A percentile compares a stretch with the other conserved stretches of the same genome.
Evolutionary conservation across 345 rosid genomes (phyloP).

Genomic region (Raphanus sativus): DNA sequence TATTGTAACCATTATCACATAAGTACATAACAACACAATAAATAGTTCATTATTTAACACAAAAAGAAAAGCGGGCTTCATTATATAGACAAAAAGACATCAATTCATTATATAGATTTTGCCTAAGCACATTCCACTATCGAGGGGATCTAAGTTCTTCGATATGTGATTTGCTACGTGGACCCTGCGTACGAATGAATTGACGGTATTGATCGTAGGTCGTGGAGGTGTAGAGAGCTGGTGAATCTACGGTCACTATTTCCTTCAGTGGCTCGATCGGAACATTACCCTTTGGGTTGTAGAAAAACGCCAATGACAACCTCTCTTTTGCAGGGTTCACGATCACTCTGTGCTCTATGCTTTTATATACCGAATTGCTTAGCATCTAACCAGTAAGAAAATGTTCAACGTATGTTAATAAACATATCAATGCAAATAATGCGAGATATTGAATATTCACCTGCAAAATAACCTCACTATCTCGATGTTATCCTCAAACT

Average conservation of each 20-base stretch:
- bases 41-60: not conserved
- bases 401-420: not conserved
- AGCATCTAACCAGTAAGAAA: conserved; percentile 50
- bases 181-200: conserved; percentile 69
- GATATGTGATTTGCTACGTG: conserved; percentile 75
- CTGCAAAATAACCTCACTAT: not conserved
- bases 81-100: conserved; percentile 1
- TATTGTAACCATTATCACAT: not conserved
- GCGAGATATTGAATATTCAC: not conserved
- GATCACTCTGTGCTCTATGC: conserved; percentile 86
- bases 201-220: conserved; percentile 77
- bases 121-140: conserved; percentile 4
- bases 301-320: conserved; percentile 80
- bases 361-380: conserved; percentile 80
- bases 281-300: conserved; percentile 80
- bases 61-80: conserved; percentile 1
- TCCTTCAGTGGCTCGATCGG: conserved; percentile 65
- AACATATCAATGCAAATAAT: not conserved
- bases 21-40: not conserved
- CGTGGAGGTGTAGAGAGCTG: conserved; percentile 62
- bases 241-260: conserved; percentile 54
- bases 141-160: conserved; percentile 50
- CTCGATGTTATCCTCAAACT: not conserved
- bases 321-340: conserved; percentile 66
- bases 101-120: not conserved